These are phyloP conservation scores for Ogataea salicorniae DNA, from an alignment of 805 yeast genomes.

Conservation along the genomic window DNA sequence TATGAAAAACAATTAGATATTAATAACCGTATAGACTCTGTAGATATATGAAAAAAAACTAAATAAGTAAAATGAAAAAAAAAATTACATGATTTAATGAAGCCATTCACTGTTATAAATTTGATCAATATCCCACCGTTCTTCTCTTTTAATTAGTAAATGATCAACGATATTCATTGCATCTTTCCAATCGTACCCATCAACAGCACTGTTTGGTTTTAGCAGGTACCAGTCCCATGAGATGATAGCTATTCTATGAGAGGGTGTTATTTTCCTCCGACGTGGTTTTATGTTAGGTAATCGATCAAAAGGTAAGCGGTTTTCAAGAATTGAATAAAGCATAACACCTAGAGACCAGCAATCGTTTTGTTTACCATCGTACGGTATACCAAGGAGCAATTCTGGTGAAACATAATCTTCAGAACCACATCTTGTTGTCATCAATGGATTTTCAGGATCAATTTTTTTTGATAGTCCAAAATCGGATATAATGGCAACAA, in stretches of 20 bases:
- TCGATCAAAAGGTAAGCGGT: constrained; percentile 87
- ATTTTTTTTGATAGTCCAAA: constrained; percentile 81
- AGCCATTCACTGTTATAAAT: constrained; percentile 34
- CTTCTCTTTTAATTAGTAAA: constrained; percentile 44
- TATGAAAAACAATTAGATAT: constrained; percentile 14
- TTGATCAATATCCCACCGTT: constrained; percentile 33
- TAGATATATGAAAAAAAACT: not conserved
- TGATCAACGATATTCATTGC: constrained; percentile 48
- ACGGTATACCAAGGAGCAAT: constrained; percentile 79
- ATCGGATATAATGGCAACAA: constrained; percentile 65
- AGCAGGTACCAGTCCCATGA: constrained; percentile 82
- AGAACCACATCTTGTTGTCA: constrained; percentile 90
- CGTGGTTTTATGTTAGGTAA: constrained; percentile 39
- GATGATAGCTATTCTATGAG: constrained; percentile 87
- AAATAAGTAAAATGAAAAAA: not conserved
- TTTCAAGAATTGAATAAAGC: constrained; percentile 78
- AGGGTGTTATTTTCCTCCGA: constrained; percentile 48
- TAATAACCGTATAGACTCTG: constrained; percentile 5
- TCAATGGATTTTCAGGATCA: constrained; percentile 51
- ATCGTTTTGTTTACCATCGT: constrained; percentile 88
- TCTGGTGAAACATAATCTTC: constrained; percentile 97
- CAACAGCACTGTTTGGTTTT: constrained; percentile 29
- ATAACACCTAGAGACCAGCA: constrained; percentile 94
- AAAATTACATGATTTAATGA: constrained; percentile 5
- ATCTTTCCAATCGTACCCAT: constrained; percentile 33